Percentiles rank a stretch among this genome's conserved stretches.
These are phyloP conservation scores for Boletus pseudopeckii DNA, from an alignment of 768 basidiomycete genomes.

Conservation along the genomic window DNA sequence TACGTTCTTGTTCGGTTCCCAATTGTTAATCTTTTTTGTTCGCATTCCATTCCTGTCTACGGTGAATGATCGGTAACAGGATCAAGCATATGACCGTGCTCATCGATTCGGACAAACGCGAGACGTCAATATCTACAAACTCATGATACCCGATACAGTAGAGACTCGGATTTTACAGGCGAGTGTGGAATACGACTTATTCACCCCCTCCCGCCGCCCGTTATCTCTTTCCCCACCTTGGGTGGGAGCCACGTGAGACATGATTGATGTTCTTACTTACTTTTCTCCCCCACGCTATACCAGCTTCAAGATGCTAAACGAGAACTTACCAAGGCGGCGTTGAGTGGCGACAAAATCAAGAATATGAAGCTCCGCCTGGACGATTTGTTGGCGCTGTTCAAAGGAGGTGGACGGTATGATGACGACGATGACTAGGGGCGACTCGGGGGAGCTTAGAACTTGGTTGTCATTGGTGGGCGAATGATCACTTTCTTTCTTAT, in stretches of 20 bases:
- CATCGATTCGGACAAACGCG: slow-evolving; percentile 88
- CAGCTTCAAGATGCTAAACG: slow-evolving; percentile 93
- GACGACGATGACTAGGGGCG: slow-evolving; percentile 39
- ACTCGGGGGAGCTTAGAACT: background rate
- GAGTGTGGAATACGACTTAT: slow-evolving; percentile 8
- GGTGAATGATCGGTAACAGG: slow-evolving; percentile 38
- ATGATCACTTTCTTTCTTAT: background rate
- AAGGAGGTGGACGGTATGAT: slow-evolving; percentile 52
- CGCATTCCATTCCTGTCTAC: background rate
- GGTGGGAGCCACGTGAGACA: background rate
- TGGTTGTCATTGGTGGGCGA: background rate
- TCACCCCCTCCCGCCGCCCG: background rate
- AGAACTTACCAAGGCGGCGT: slow-evolving; percentile 73
- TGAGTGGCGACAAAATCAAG: slow-evolving; percentile 88
- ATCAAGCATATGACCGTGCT: slow-evolving; percentile 91
- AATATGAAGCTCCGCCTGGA: slow-evolving; percentile 79
- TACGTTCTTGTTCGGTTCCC: background rate
- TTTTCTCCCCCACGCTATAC: slow-evolving; percentile 21
- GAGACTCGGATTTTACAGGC: slow-evolving; percentile 83
- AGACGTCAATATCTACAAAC: slow-evolving; percentile 84
- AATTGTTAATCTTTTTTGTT: background rate
- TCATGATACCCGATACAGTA: slow-evolving; percentile 82
- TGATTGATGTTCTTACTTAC: slow-evolving; percentile 1
- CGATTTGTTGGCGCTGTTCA: slow-evolving; percentile 81
- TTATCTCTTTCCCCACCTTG: background rate